phyloP scores from a whole-genome alignment of 768 basidiomycete genomes.

The Hericium rajendrae region DNA sequence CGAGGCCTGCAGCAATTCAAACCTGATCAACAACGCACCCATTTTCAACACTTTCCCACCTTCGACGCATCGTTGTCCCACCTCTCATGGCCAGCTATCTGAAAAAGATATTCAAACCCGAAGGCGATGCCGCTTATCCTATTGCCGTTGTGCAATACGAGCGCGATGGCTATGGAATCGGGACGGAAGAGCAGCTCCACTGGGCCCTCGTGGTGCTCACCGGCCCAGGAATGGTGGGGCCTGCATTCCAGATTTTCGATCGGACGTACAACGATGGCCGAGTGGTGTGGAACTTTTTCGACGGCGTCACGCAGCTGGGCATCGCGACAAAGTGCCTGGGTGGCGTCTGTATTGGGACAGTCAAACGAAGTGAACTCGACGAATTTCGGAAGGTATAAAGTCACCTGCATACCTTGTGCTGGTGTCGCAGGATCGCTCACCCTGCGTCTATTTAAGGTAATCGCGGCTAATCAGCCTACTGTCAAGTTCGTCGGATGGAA shows the following conservation, averaged over 20 bases:
- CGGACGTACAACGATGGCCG: neutral
- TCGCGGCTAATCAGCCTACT: neutral
- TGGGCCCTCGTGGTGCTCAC: slow-evolving; percentile 15
- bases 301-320: neutral
- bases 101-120: too few relatives aligned
- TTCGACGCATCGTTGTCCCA: too few relatives aligned
- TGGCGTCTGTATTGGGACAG: slow-evolving; percentile 2
- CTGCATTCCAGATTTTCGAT: slow-evolving; percentile 13
- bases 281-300: neutral
- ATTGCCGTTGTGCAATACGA: slow-evolving; percentile 15
- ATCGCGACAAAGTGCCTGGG: slow-evolving; percentile 4
- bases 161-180: slow-evolving; percentile 10
- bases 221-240: slow-evolving; percentile 6
- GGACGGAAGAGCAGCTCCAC: slow-evolving; percentile 12
- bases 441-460: neutral
- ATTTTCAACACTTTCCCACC: too few relatives aligned
- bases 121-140: slow-evolving; percentile 3
- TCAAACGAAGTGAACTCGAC: neutral
- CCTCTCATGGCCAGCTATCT: too few relatives aligned
- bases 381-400: neutral
- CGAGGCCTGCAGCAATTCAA: too few relatives aligned
- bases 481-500: slow-evolving; percentile 3
- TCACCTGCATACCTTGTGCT: neutral
- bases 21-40: too few relatives aligned
- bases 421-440: neutral